Evolutionary conservation across 495 filamentous ascomycete genomes (phyloP).

Genomic region (Tetracladium marchalianum): DNA sequence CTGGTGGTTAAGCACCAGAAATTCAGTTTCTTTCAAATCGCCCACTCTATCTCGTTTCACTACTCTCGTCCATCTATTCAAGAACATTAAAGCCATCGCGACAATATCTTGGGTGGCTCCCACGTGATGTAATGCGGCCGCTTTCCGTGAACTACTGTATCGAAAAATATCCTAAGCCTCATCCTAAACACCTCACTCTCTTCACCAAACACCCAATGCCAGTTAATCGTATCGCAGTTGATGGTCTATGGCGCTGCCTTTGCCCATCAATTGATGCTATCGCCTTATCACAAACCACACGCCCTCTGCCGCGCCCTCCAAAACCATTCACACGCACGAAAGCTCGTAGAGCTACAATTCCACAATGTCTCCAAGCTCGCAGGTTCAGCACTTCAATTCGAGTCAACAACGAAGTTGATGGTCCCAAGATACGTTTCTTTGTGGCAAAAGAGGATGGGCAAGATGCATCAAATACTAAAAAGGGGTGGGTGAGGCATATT

Average conservation of each 20-base stretch:
- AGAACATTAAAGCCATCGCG: too few relatives aligned
- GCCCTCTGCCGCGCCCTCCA: conserved; percentile 18
- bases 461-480: background rate
- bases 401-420: background rate
- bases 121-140: conserved; percentile 1
- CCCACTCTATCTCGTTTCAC: too few relatives aligned
- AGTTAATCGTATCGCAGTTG: conserved; percentile 32
- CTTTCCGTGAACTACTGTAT: conserved; percentile 4
- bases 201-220: conserved; percentile 13
- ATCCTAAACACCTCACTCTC: background rate
- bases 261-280: conserved; percentile 46
- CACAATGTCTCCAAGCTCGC: conserved; percentile 1
- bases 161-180: conserved; percentile 4
- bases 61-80: too few relatives aligned
- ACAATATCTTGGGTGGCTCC: too few relatives aligned
- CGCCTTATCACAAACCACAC: background rate
- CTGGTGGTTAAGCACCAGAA: too few relatives aligned
- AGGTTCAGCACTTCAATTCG: conserved; percentile 3
- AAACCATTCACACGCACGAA: background rate
- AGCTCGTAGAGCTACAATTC: background rate
- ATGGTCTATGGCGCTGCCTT: conserved; percentile 59
- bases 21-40: too few relatives aligned
- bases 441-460: conserved; percentile 6
- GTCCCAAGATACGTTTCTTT: background rate
- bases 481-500: too few relatives aligned